Percentiles rank a stretch among this genome's conserved stretches.
These are phyloP conservation scores for Plasmodium knowlesi DNA, from an alignment of 169 alveolate species.

Conservation along the genomic window DNA sequence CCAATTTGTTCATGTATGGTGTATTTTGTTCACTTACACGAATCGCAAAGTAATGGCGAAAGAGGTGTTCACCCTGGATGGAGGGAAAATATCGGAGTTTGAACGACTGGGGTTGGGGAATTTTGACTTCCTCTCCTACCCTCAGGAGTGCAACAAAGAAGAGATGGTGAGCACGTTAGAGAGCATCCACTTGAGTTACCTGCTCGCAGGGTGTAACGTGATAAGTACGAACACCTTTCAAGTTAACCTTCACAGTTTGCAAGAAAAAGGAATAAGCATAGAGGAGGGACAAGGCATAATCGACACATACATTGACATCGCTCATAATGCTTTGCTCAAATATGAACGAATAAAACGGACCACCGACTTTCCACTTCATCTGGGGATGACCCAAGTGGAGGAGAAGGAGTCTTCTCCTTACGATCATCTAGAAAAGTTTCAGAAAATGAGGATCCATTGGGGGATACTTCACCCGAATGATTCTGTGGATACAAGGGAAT, in stretches of 20 bases:
- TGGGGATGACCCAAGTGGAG: background rate
- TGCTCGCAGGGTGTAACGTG: conserved; percentile 32
- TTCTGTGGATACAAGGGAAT: background rate
- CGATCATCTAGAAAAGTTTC: conserved; percentile 17
- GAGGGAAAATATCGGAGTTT: conserved; percentile 43
- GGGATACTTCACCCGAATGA: conserved; percentile 18
- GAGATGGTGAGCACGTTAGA: conserved; percentile 8
- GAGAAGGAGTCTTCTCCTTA: background rate
- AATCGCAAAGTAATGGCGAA: background rate
- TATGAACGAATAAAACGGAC: conserved; percentile 21
- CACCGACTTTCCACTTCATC: background rate
- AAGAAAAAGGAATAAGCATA: conserved; percentile 3
- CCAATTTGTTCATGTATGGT: background rate
- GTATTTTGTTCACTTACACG: background rate
- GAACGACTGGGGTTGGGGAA: conserved; percentile 13
- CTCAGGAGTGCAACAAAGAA: background rate
- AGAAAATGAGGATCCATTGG: conserved; percentile 2
- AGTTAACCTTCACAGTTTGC: conserved; percentile 55
- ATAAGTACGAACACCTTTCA: conserved; percentile 51
- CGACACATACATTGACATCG: conserved; percentile 47
- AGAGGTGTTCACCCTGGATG: conserved; percentile 37
- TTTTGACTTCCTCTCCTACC: conserved; percentile 44
- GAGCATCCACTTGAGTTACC: conserved; percentile 48
- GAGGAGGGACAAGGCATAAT: conserved; percentile 42
- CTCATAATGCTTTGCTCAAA: conserved; percentile 18